Conservation (phyloP, 768 basidiomycete genomes). For the Calvatia gigantea region DNA sequence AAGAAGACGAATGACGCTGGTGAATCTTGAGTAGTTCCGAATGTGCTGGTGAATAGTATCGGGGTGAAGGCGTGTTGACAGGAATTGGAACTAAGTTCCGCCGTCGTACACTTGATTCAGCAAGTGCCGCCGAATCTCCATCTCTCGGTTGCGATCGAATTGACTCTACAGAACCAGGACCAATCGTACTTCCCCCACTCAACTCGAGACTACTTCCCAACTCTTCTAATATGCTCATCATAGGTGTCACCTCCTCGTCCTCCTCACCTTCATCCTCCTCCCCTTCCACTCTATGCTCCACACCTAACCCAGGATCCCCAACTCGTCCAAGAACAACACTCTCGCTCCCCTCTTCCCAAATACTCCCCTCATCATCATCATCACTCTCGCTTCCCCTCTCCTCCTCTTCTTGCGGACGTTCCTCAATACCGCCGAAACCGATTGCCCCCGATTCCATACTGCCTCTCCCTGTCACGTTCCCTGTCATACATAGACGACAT, state of each 20-base stretch:
- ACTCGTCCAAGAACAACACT: not conserved
- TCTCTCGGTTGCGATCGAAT: not conserved
- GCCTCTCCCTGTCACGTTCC: slow-evolving; percentile 8
- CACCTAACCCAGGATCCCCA: not conserved
- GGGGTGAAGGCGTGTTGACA: not conserved
- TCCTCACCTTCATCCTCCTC: not conserved
- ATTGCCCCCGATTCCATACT: slow-evolving; percentile 10
- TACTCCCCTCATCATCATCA: too few relatives aligned
- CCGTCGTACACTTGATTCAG: not conserved
- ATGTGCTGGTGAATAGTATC: not conserved
- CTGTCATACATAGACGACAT: not conserved
- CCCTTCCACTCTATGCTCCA: not conserved
- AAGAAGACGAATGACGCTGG: not conserved
- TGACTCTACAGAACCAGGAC: not conserved
- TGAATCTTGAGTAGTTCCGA: too few relatives aligned
- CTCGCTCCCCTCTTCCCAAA: not conserved
- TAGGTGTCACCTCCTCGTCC: slow-evolving; percentile 3
- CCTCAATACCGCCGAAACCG: slow-evolving; percentile 12
- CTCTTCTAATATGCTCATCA: slow-evolving; percentile 5
- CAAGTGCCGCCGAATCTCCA: not conserved
- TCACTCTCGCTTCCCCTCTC: not conserved
- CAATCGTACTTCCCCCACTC: slow-evolving; percentile 3
- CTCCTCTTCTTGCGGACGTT: not conserved
- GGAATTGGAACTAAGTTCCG: not conserved
- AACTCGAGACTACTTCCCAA: slow-evolving; percentile 4